Evolutionary conservation across 2,329 filamentous ascomycete genomes (phyloP), one percentile per base, ranked within the genome.

Genomic region (Neofusicoccum sp.): DNA sequence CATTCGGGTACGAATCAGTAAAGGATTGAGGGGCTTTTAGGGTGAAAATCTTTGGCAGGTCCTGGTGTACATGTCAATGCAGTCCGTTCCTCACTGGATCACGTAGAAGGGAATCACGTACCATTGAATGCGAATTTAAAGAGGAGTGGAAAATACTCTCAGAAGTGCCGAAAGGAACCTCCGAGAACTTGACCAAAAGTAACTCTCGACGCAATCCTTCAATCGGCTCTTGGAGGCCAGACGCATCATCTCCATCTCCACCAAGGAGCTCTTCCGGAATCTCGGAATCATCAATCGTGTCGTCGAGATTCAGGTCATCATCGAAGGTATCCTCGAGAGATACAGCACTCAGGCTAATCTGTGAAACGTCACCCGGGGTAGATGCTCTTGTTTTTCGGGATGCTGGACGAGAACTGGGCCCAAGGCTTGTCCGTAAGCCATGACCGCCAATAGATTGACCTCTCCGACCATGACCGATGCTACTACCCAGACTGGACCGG

Each of bases 391-490:
- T 77, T 52, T 77, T 78, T 16, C 77, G 39, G 7, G 59, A 62
- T 37, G 43, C 48, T 6, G 59, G 59, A 12, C 61, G 61, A 41
- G 49, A 56, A 36, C 31, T 62, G 14, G 50, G 49, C 12, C 61
- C 61, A 12, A 86, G 82, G 69, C 91, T 93, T 49, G 81, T 81
- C 47, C 91, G 85, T 39, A 84, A 82, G 61, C 86, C 85, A 60
- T 86, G 83, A 61, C 84, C 87, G 34, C 90, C 89, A 66, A 95
- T 85, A 1, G 93, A 96, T 60, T 95, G 89, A 6, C 87, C 84
- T 64, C 89, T 85, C 67, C 89, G 86, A 12, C 83, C 77, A 47
- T 82, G 81, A 73, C 77, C 76, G 65, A 83, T 80, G 65, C 77
- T 81, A 29, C 73, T 84, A 45, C 76, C 78, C 61, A 77, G 74